These are phyloP conservation scores for Aspergillus persii DNA, from an alignment of 2,329 filamentous ascomycete species.

Conservation along the genomic window DNA sequence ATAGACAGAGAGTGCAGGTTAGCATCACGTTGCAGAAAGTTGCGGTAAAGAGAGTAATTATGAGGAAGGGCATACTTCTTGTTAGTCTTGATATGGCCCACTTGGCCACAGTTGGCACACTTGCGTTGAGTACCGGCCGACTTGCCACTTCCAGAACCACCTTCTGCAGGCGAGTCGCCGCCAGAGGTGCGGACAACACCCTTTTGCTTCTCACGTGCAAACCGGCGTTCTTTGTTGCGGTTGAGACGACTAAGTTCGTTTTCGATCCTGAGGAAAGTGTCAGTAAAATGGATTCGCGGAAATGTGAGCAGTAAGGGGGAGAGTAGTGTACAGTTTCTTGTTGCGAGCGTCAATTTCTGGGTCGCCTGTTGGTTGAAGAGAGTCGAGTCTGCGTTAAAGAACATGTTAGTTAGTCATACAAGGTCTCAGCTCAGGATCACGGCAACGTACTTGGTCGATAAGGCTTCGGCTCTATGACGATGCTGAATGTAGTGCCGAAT, in stretches of 20 bases:
- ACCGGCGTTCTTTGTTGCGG: constrained; percentile 85
- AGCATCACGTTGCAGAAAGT: neutral
- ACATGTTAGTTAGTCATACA: constrained; percentile 6
- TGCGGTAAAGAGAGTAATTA: constrained; percentile 6
- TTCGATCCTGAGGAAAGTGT: constrained; percentile 53
- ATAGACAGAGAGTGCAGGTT: constrained; percentile 18
- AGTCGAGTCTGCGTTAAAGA: constrained; percentile 50
- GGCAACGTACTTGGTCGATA: constrained; percentile 67
- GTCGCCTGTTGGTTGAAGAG: constrained; percentile 64
- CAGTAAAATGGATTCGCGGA: neutral
- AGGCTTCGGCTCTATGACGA: constrained; percentile 67
- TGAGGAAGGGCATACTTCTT: constrained; percentile 68
- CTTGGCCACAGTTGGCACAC: constrained; percentile 95
- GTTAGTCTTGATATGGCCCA: constrained; percentile 98
- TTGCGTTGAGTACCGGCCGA: constrained; percentile 70
- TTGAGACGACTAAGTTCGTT: constrained; percentile 79
- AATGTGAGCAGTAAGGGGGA: neutral
- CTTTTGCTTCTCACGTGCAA: constrained; percentile 89
- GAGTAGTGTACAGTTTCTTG: constrained; percentile 52
- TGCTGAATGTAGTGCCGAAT: constrained; percentile 85
- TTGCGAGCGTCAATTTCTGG: constrained; percentile 63
- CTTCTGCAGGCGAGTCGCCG: constrained; percentile 45
- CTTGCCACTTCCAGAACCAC: constrained; percentile 57
- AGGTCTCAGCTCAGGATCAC: neutral
- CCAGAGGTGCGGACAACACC: constrained; percentile 51